A percentile compares a stretch with the other conserved stretches of the same genome.
These are phyloP conservation scores for Apiospora aurea DNA, from an alignment of 2,329 filamentous ascomycete genomes.

Conservation along the genomic window DNA sequence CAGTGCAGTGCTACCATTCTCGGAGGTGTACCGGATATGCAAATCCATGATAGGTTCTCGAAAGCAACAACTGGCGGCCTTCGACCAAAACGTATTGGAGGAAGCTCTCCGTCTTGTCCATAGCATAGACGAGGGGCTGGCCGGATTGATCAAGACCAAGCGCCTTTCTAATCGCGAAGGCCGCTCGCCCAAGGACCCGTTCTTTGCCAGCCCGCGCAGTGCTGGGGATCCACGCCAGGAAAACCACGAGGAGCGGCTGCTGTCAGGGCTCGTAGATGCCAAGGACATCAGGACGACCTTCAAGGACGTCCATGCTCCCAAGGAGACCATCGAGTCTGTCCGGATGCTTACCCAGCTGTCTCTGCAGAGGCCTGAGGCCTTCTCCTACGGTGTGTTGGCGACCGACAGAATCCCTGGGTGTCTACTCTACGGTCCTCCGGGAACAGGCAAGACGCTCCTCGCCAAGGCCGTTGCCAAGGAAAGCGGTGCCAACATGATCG, in stretches of 20 bases:
- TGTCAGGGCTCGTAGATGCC: constrained; percentile 82
- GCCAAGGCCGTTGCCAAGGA: constrained; percentile 75
- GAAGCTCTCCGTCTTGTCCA: constrained; percentile 30
- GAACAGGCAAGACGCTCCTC: constrained; percentile 76
- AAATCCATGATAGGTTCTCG: constrained; percentile 38
- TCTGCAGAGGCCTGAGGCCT: constrained; percentile 89
- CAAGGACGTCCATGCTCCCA: constrained; percentile 81
- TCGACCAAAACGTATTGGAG: constrained; percentile 30
- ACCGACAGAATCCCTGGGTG: constrained; percentile 91
- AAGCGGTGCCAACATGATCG: constrained; percentile 76
- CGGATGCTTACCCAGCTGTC: constrained; percentile 90
- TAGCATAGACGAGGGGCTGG: constrained; percentile 35
- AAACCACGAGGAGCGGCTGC: constrained; percentile 81
- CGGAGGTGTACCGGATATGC: constrained; percentile 39
- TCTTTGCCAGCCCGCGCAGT: constrained; percentile 35
- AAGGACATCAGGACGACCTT: constrained; percentile 87
- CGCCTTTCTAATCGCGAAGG: constrained; percentile 44
- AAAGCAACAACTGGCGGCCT: constrained; percentile 18
- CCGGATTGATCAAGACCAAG: constrained; percentile 48
- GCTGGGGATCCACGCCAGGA: constrained; percentile 58
- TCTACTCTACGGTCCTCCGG: constrained; percentile 86
- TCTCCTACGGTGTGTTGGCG: constrained; percentile 91
- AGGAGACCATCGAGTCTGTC: constrained; percentile 84
- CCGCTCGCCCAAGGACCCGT: constrained; percentile 33
- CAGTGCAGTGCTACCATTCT: constrained; percentile 33